These are phyloP conservation scores for Juncus inflexus DNA, from an alignment of 176 grass and related monocot genomes.

Conservation along the genomic window DNA sequence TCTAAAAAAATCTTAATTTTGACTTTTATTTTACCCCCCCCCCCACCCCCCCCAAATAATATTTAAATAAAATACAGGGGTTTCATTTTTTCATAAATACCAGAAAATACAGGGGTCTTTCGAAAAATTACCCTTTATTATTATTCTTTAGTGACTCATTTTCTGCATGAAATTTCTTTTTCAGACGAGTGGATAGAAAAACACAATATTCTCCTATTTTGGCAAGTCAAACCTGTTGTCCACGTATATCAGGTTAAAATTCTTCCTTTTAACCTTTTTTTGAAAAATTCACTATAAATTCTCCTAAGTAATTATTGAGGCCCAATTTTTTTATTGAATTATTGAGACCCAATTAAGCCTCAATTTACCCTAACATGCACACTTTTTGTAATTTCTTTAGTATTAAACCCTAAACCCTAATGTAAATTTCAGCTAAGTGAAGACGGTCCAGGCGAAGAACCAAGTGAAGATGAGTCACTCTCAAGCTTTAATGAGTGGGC, in stretches of 20 bases:
- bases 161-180: slow-evolving; percentile 25
- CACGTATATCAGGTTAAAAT: slow-evolving; percentile 80
- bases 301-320: too few relatives aligned
- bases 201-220: slow-evolving; percentile 84
- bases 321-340: too few relatives aligned
- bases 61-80: too few relatives aligned
- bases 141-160: slow-evolving; percentile 5
- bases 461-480: slow-evolving; percentile 75
- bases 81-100: too few relatives aligned
- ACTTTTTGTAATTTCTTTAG: neutral
- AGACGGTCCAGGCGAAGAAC: slow-evolving; percentile 96
- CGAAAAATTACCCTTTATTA: slow-evolving; percentile 2
- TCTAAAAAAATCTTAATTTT: neutral
- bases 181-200: slow-evolving; percentile 71
- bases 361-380: neutral
- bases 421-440: slow-evolving; percentile 59
- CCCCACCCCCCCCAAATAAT: too few relatives aligned
- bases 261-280: too few relatives aligned
- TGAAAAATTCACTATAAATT: too few relatives aligned
- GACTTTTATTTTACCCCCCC: too few relatives aligned
- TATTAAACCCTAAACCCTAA: too few relatives aligned
- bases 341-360: too few relatives aligned
- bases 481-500: slow-evolving; percentile 94
- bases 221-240: slow-evolving; percentile 92
- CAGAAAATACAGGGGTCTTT: neutral